A percentile compares a stretch with the other conserved stretches of the same genome.
Conservation (phyloP, 345 rosid genomes). For the Syzygium grande region DNA sequence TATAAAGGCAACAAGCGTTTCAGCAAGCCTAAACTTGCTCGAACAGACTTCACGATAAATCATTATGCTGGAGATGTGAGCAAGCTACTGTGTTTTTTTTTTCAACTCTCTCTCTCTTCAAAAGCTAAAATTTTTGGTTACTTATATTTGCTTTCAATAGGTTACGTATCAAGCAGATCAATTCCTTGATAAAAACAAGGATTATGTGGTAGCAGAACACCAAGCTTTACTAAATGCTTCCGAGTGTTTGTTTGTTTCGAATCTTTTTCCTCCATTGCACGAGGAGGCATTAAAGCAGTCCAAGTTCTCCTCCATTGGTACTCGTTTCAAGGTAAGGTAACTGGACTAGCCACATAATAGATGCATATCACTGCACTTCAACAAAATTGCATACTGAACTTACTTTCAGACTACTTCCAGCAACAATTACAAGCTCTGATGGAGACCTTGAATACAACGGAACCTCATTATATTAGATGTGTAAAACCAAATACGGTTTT, state of each 20-base stretch:
- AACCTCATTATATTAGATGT: constrained; percentile 99
- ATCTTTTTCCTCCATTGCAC: constrained; percentile 76
- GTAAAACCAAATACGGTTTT: constrained; percentile 98
- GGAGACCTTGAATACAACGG: constrained; percentile 93
- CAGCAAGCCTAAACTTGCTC: constrained; percentile 95
- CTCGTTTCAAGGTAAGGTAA: constrained; percentile 81
- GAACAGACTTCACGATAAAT: constrained; percentile 84
- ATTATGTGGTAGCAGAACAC: constrained; percentile 98
- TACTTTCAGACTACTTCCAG: constrained; percentile 20
- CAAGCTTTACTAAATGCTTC: constrained; percentile 88
- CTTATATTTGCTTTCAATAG: constrained; percentile 22
- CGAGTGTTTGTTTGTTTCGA: constrained; percentile 60
- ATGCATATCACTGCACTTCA: background rate
- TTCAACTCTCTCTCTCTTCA: background rate
- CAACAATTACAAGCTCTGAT: constrained; percentile 95
- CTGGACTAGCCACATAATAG: background rate
- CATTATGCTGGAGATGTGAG: constrained; percentile 99
- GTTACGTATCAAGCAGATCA: constrained; percentile 88
- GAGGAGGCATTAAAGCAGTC: constrained; percentile 92
- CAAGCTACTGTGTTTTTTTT: background rate
- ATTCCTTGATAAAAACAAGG: constrained; percentile 98
- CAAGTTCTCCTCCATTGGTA: constrained; percentile 95
- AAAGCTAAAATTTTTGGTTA: background rate
- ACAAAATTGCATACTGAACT: background rate
- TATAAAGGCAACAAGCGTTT: constrained; percentile 88